phyloP scores from a whole-genome alignment of 2,329 filamentous ascomycete genomes.

The Tricladium varicosporioides region DNA sequence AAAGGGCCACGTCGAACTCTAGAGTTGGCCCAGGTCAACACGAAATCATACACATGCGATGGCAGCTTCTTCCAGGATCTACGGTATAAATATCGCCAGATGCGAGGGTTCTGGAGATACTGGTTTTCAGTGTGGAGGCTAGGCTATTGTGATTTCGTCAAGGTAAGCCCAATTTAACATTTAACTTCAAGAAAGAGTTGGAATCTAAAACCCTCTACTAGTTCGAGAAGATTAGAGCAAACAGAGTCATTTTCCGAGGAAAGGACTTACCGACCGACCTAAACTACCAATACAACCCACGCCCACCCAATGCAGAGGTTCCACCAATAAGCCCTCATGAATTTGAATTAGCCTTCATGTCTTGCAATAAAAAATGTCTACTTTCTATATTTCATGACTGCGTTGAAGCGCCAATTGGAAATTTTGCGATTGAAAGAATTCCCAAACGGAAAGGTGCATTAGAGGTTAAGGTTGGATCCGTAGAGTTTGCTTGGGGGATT shows the following conservation, averaged over 20 bases:
- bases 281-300: not conserved
- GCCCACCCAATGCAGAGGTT: not conserved
- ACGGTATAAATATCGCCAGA: not conserved
- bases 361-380: not conserved
- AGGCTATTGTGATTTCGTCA: slow-evolving; percentile 6
- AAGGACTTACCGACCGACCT: not conserved
- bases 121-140: slow-evolving; percentile 8
- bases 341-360: not conserved
- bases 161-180: not conserved
- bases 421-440: not conserved
- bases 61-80: slow-evolving; percentile 1
- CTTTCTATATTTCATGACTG: not conserved
- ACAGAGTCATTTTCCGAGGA: not conserved
- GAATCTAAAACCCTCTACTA: too few species aligned
- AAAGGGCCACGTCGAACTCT: not conserved
- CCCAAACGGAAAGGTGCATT: not conserved
- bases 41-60: not conserved
- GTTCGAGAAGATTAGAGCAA: not conserved
- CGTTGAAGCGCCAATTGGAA: not conserved
- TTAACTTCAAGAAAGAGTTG: not conserved
- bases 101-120: slow-evolving; percentile 4
- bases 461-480: not conserved
- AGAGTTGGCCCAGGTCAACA: not conserved
- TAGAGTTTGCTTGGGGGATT: not conserved
- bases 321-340: slow-evolving; percentile 1